Evolutionary conservation across 1,284 basidiomycete genomes (phyloP), one percentile per base, ranked within the genome.

Genomic region (Wallemia hederae): DNA sequence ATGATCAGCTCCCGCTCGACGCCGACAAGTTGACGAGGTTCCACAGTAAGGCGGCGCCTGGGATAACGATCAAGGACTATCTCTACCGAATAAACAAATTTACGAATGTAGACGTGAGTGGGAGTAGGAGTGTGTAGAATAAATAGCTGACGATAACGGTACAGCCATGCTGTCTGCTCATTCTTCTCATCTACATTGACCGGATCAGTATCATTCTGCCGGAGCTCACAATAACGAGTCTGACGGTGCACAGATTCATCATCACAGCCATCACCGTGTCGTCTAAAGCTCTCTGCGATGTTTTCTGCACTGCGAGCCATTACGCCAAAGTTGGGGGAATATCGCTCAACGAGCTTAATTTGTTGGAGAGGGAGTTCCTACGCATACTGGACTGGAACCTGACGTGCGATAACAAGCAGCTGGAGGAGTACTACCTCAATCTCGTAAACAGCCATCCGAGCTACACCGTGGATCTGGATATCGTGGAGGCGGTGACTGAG

Each of bases 271-370:
- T 91, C 68, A 80, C 83, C 39, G 82, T 90, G 61, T 81, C 85
- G 61, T 83, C 80, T 71, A 94, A 96, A 72, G 85, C 86, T 1
- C 79, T 92, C 60, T 91, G 85, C 71, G 90, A 96, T 72, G 79
- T 81, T 22, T 94, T 94, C 70, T 90, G 85, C 73, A 86, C 85
- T 57, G 94, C 94, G 70, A 79, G 78, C 59, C 79, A 89, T 67
- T 94, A 94, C 72, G 86, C 90, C 27, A 85, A 83, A 73, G 88
- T 96, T 33, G 90, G 90, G 65, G 90, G 90, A 59, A 88, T 94
- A 69, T 81, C 85, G 65, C 75, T 88, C 60, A 75, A 76, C 62
- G 90, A 96, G 72, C 80, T 96, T 70, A 91, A 92, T 72, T 75
- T 85, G 65, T 79, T 96, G 63, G 90, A 96, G 74, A 77, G 85